Evolutionary conservation across 2,329 filamentous ascomycete genomes (phyloP), one percentile per base, ranked within the genome.

Genomic region (Aspergillus sp.): DNA sequence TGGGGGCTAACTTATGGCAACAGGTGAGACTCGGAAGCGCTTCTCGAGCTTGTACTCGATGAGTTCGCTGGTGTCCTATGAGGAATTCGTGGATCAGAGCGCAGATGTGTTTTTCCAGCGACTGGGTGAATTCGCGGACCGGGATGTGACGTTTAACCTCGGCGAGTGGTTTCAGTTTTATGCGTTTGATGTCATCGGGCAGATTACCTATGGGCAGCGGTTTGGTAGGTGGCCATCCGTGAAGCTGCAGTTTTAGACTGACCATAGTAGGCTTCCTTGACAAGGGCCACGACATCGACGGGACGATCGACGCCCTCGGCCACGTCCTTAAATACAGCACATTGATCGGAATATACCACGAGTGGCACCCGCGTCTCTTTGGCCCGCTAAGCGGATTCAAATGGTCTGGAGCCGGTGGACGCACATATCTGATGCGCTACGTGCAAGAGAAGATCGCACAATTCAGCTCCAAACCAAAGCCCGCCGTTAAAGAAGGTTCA

Each of bases 11-110:
- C 54, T 48, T 55, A 17, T 17, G 6, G 5, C 3, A 48, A 11
- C 64, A 81, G 72, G 69, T 13, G 72, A 74, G 25, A 71, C 68
- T 0, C 64, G 69, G 13, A 78, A 80, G 25, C 74, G 77, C 25
- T 81, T 82, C 60, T 76, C 82, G 11, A 70, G 73, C 3, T 68
- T 81, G 1, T 85, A 83, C 62, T 79, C 78, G 8, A 82, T 85
- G 79, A 80, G 75, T 30, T 79, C 79, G 5, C 66, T 85, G 3
- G 72, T 84, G 1, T 72, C 75, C 46, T 85, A 84, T 57, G 83
- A 85, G 66, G 68, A 72, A 0, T 83, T 81, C 58, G 82, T 84
- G 7, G 77, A 85, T 64, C 73, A 80, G 6, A 84, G 81, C 61
- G 74, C 77, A 2, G 74, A 78, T 13, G 62, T 84, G 0, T 77